Evolutionary conservation across 495 filamentous ascomycete species (phyloP), one percentile per base, ranked within the genome.

Genomic region (Cryomyces minteri): DNA sequence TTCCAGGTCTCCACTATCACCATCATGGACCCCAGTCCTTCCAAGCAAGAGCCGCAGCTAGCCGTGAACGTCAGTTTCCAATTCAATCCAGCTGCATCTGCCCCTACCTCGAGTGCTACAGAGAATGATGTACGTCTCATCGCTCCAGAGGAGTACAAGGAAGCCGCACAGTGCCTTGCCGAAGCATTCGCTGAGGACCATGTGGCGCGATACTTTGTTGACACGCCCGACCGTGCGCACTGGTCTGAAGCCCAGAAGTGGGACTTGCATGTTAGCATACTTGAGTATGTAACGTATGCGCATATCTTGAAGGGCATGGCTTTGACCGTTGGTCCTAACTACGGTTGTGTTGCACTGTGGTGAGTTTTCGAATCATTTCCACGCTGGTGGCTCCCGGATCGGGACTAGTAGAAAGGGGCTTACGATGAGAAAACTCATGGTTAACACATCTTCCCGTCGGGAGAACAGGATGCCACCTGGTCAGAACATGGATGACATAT

Each of bases 291-390:
- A 49, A 76, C 77, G 33, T 74, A 80, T 32, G 75, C 80, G 43
- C 81, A 84, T 56, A 72, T 70, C 57, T 66, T 80, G 46, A 77
- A 73, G 43, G 83, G 82, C 18, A 51, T 85, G 39, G 83, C 77
- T 37, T 77, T 79, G 25, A 75, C 76, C 18, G 73, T 80, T 54
- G 83, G 83, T 4, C 71, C 75, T 39, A 70, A 85, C 51, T 84
- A 78, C 58, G 83, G 80, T 55, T 73, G 70, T 46, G 78, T 87
- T 44, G 80, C 80, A 47, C 67, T 88, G 34, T 88, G 82, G 82
- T 86, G 68, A 60, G 76, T 71, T 41, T 25, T 2, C 18, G 18
- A 25, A 1, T 25, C 18, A 25, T 25, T 25, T 25, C 18, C 18
- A 25, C 18, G 18, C 18, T 25, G 18, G 1, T 25, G 18, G 18